A percentile compares a stretch with the other conserved stretches of the same genome.
phyloP scores from a whole-genome alignment of 805 yeast genomes.

The Tetrapisispora iriomotensis region DNA sequence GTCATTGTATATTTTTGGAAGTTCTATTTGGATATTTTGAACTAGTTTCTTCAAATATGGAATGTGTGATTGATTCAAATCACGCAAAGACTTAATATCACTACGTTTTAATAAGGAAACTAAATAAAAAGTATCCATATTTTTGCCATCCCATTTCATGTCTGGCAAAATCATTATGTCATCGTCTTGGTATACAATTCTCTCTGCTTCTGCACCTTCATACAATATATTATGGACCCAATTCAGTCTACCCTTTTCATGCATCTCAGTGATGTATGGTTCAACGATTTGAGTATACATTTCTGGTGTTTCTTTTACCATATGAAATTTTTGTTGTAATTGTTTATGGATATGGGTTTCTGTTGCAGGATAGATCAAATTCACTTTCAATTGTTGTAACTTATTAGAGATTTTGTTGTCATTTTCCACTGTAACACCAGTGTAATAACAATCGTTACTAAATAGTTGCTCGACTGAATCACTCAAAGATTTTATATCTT shows the following conservation, averaged over 20 bases:
- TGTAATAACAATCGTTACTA: conserved; percentile 4
- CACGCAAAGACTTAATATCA: conserved; percentile 69
- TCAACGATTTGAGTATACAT: conserved; percentile 49
- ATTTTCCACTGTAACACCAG: conserved; percentile 1
- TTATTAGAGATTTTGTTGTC: neutral
- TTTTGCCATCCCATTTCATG: conserved; percentile 90
- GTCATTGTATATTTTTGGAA: conserved; percentile 38
- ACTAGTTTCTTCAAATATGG: conserved; percentile 44
- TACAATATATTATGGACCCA: conserved; percentile 87
- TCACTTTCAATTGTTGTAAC: conserved; percentile 38
- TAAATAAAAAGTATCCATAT: conserved; percentile 61
- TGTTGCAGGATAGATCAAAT: conserved; percentile 83
- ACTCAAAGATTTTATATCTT: neutral
- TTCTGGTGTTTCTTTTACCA: conserved; percentile 74
- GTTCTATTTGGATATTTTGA: conserved; percentile 35
- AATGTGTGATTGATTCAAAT: conserved; percentile 50
- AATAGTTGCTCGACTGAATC: conserved; percentile 24
- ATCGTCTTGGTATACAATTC: conserved; percentile 47
- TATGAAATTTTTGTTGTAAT: conserved; percentile 46
- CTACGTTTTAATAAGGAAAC: conserved; percentile 63
- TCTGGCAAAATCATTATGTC: conserved; percentile 87
- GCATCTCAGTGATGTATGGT: conserved; percentile 70
- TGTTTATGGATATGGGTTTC: conserved; percentile 73
- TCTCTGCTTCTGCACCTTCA: conserved; percentile 76
- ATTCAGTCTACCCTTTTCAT: conserved; percentile 60